Percentiles rank a stretch among this genome's conserved stretches.
Conservation (phyloP, 1,139 yeast species). For the Casaregolazyma lundiana region DNA sequence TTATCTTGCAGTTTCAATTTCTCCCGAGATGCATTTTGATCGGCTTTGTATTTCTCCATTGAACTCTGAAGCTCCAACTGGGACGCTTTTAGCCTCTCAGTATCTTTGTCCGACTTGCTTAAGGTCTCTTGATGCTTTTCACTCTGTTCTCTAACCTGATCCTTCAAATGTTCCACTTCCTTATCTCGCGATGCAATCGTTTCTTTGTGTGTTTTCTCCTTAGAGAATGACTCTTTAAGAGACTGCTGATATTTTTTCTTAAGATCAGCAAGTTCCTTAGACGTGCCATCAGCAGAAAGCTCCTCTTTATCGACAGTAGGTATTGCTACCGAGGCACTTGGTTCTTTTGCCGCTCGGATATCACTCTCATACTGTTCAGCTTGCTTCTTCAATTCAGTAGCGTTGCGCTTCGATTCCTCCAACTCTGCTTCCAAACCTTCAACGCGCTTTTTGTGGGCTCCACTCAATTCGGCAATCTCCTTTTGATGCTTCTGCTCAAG, state of each 20-base stretch:
- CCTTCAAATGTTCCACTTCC: constrained; percentile 10
- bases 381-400: background rate
- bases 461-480: constrained; percentile 11
- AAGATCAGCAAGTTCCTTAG: background rate
- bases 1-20: constrained; percentile 2
- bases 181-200: constrained; percentile 11
- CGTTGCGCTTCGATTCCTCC: constrained; percentile 5
- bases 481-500: constrained; percentile 10
- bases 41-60: constrained; percentile 9
- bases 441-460: background rate
- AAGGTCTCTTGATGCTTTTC: constrained; percentile 12
- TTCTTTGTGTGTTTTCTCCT: background rate
- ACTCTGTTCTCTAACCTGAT: constrained; percentile 14
- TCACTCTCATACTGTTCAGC: background rate
- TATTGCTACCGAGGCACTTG: background rate
- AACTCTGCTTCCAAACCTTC: background rate
- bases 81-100: constrained; percentile 6
- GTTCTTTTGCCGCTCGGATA: background rate
- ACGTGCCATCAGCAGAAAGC: background rate
- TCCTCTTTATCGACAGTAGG: background rate
- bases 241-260: constrained; percentile 3
- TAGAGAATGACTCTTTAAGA: background rate
- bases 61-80: constrained; percentile 2
- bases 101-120: constrained; percentile 5
- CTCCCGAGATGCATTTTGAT: constrained; percentile 4